Evolutionary conservation across 345 rosid genomes (phyloP).

Genomic region (Stellera chamaejasme): DNA sequence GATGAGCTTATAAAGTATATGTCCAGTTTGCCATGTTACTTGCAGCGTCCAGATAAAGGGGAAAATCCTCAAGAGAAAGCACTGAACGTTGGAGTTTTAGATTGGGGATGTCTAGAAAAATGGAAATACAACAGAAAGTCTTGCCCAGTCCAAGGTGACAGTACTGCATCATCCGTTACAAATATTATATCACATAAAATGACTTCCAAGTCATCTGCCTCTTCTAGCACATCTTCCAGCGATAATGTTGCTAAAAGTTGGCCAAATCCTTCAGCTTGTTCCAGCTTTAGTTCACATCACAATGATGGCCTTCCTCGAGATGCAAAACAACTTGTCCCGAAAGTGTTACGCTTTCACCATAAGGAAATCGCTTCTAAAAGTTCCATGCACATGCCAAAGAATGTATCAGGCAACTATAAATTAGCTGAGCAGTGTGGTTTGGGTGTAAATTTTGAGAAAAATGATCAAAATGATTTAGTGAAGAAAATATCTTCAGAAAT

Average conservation of each 20-base stretch:
- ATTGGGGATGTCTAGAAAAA: conserved; percentile 66
- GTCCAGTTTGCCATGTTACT: conserved; percentile 70
- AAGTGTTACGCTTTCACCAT: conserved; percentile 25
- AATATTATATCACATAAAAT: conserved; percentile 16
- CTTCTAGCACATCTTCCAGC: conserved; percentile 19
- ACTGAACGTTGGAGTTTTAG: conserved; percentile 83
- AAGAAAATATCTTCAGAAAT: conserved; percentile 19
- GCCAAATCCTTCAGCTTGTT: conserved; percentile 18
- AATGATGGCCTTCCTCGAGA: conserved; percentile 28
- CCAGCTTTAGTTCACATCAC: conserved; percentile 16
- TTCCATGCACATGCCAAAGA: conserved; percentile 25
- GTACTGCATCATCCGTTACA: conserved; percentile 20
- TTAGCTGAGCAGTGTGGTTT: conserved; percentile 15
- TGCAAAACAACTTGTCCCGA: conserved; percentile 28
- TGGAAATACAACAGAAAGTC: conserved; percentile 39
- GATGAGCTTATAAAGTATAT: conserved; percentile 79
- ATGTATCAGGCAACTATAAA: conserved; percentile 23
- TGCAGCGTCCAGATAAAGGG: conserved; percentile 42
- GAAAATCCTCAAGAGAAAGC: conserved; percentile 50
- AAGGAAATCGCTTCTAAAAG: conserved; percentile 36
- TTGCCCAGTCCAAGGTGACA: conserved; percentile 17
- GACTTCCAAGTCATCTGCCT: conserved; percentile 21
- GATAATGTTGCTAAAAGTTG: conserved; percentile 19
- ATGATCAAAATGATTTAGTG: neutral
- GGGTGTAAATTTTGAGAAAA: conserved; percentile 12